Evolutionary conservation across 164 flowering plant species (phyloP), one percentile per base, ranked within the genome.

Genomic region (Tinospora cordifolia): DNA sequence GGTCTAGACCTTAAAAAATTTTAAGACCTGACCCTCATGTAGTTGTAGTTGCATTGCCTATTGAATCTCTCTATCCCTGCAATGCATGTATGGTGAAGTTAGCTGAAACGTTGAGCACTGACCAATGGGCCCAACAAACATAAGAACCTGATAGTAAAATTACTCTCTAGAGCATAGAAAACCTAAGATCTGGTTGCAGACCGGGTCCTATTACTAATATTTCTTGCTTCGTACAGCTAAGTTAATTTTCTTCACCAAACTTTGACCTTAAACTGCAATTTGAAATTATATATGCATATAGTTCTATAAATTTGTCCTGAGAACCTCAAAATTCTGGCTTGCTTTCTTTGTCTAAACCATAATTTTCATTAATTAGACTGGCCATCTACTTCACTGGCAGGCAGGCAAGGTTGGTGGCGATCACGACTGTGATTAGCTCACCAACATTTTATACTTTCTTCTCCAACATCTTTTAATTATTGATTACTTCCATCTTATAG

Each of bases 401-500:
- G 59, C 59, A 10, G 24, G 60, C 60, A 9, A 54, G 24, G 60
- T 54, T 54, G 60, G 60, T 54, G 60, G 60, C 6, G 60, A 54
- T 54, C 60, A n/a, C 60, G 60, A 54, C 60, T 54, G n/a, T 24
- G 60, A 54, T 54, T 54, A 54, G 60, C 21, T 54, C 24, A 54
- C 19, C 60, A 19, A 21, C 9, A 54, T 54, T 54, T 17, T 54
- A 54, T 54, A 54, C 7, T 19, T n/a, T 54, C 21, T 54, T 15
- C 6, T n/a, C 19, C 36, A 30, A 30, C 19, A 12, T 10, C 54
- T 47, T 10, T 47, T 47, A 47, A 47, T 47, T 47, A 46, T 10
- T 46, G 51, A 2, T 46, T 46, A 12, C 10, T 46, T n/a, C 36
- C 36, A 30, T 30, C 36, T 30, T 30, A 30, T 30, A n/a, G n/a